Conservation (phyloP, 106 monocot species). For the Acorus gramineus region DNA sequence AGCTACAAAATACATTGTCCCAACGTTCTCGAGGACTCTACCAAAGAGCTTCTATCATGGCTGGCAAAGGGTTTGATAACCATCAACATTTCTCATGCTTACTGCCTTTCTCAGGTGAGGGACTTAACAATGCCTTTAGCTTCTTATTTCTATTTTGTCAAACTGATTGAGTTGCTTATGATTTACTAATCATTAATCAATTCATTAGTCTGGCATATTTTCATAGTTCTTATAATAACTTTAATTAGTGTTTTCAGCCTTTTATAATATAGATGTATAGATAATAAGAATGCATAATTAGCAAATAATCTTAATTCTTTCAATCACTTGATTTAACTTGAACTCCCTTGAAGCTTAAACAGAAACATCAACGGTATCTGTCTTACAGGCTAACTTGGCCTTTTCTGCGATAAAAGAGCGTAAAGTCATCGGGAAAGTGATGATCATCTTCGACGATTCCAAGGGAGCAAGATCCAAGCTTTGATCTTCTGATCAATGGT, state of each 20-base stretch:
- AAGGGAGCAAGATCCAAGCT: conserved; percentile 44
- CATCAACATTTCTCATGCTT: conserved; percentile 68
- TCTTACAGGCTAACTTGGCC: conserved; percentile 78
- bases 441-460: conserved; percentile 39
- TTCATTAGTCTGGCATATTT: background rate
- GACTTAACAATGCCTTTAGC: background rate
- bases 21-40: conserved; percentile 63
- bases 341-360: background rate
- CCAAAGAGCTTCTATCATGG: conserved; percentile 85
- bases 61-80: conserved; percentile 68
- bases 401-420: conserved; percentile 79
- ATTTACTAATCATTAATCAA: too few species aligned
- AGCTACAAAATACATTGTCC: conserved; percentile 67
- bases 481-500: conserved; percentile 11
- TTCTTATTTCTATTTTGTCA: too few species aligned
- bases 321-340: background rate
- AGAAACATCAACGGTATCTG: background rate
- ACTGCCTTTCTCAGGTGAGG: conserved; percentile 68
- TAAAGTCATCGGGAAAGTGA: conserved; percentile 78
- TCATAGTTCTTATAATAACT: background rate
- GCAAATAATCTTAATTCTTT: background rate
- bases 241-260: background rate
- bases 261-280: too few species aligned
- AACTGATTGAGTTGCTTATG: too few species aligned
- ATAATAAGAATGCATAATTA: too few species aligned